A percentile compares a stretch with the other conserved stretches of the same genome.
These are phyloP conservation scores for Crepidotus variabilis DNA, from an alignment of 768 basidiomycete species.

Conservation along the genomic window DNA sequence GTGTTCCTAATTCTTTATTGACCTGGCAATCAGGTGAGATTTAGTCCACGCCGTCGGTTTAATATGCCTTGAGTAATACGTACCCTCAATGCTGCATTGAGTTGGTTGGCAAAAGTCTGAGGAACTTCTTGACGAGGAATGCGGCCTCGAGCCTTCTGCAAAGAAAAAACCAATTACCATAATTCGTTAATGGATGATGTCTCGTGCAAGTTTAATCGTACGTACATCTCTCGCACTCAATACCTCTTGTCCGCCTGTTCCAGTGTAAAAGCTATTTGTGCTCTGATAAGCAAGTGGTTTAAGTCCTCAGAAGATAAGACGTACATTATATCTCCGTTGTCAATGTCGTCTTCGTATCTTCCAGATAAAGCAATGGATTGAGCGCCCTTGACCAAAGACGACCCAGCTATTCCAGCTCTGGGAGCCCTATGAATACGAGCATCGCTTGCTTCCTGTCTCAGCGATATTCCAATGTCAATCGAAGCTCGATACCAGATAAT, in stretches of 20 bases:
- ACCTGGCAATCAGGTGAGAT: conserved; percentile 21
- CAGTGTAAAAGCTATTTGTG: neutral
- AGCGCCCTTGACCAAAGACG: conserved; percentile 23
- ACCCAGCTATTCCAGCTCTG: conserved; percentile 34
- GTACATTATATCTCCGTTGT: conserved; percentile 35
- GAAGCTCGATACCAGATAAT: neutral
- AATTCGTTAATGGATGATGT: too few relatives aligned
- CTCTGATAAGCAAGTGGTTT: neutral
- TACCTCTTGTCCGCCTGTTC: conserved; percentile 14
- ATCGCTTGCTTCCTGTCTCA: conserved; percentile 22
- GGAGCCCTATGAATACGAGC: conserved; percentile 23
- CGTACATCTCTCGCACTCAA: conserved; percentile 1
- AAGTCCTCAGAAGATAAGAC: neutral
- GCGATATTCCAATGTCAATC: neutral
- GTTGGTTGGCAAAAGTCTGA: conserved; percentile 30
- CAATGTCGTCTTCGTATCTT: conserved; percentile 38
- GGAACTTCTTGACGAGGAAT: conserved; percentile 22
- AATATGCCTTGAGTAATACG: too few relatives aligned
- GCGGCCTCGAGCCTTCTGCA: conserved; percentile 11
- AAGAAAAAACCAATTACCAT: neutral
- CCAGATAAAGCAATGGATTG: conserved; percentile 37
- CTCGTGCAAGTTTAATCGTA: neutral
- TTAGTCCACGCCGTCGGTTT: conserved; percentile 3
- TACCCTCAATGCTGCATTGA: conserved; percentile 32
- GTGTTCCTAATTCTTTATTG: conserved; percentile 25